These are phyloP conservation scores for Leccinum subfulvum DNA, from an alignment of 1,284 basidiomycete species.

Conservation along the genomic window DNA sequence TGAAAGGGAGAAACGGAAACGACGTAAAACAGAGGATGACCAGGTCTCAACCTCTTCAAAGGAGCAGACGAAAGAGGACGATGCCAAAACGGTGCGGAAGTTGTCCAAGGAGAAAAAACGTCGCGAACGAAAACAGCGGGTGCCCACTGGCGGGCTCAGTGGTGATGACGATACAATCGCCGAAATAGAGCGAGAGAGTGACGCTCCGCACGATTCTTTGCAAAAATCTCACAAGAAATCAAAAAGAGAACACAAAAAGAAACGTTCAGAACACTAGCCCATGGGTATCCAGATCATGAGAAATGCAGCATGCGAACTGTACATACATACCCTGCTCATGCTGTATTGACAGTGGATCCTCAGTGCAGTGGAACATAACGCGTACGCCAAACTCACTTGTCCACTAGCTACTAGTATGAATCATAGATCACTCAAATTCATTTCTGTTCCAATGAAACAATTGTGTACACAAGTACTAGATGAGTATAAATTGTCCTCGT, in stretches of 20 bases:
- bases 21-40: conserved; percentile 9
- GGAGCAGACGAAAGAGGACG: neutral
- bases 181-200: neutral
- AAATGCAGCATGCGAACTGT: neutral
- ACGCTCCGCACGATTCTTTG: neutral
- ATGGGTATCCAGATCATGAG: neutral
- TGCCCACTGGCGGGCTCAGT: neutral
- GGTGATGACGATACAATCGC: neutral
- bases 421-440: neutral
- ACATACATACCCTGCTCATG: conserved; percentile 20
- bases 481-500: no score
- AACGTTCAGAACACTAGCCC: conserved; percentile 1
- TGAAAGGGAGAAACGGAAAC: conserved; percentile 26
- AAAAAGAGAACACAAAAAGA: conserved; percentile 11
- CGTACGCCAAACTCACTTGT: neutral
- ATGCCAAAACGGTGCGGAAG: neutral
- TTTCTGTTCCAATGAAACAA: no score
- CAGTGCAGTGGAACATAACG: neutral
- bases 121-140: conserved; percentile 1
- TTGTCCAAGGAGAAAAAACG: conserved; percentile 13
- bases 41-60: neutral
- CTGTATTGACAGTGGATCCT: neutral
- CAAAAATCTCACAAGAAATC: conserved; percentile 2
- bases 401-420: neutral
- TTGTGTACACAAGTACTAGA: no score